Base-by-base conservation (phyloP, 306 rosid genomes). In the Myrica gale region DNA sequence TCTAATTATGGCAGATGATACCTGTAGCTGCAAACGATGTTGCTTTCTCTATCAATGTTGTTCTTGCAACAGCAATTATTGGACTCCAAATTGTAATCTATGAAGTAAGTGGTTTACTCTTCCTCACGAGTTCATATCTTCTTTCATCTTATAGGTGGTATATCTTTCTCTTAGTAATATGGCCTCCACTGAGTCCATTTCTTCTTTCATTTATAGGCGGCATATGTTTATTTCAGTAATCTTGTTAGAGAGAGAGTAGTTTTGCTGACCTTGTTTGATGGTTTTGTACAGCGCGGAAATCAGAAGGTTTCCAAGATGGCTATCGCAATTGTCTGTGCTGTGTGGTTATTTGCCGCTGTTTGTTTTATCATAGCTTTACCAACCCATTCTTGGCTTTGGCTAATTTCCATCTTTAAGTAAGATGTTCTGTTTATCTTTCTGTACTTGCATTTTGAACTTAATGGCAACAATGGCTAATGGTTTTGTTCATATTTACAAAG, bases 21-120 rank as follows among this genome's bases (percentile, higher is more conserved):
- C 97, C 97, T 32, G 93, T 91, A 1, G 97, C 97, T 48, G 90
- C 89, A 46, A 91, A 89, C 62, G 97, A 91, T 75, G 95, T 91
- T 48, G 91, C 97, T 44, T 86, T 89, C 75, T 89, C 97, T 32
- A 69, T 52, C 46, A 91, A 91, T 54, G 88, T 89, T 65, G 91
- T 92, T 85, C 6, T 89, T 1, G 20, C 87, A 42, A 89, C 90
- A 3, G 56, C 79, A 54, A 4, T 87, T 16, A 79, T 89, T 42
- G 72, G 88, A 72, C 51, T 88, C 42, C 97, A 92, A 75, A 81
- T 87, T 75, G 86, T 78, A 52, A 83, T 89, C 50, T 92, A 88
- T 60, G 91, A 89, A 70, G 97, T 88, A 66, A 66, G 85, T 47
- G 52, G 54, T 65, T 45, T 10, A 16, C 39, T 46, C 10, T 37